Conservation (phyloP, 106 monocot species). For the Dactylorhiza incarnata region DNA sequence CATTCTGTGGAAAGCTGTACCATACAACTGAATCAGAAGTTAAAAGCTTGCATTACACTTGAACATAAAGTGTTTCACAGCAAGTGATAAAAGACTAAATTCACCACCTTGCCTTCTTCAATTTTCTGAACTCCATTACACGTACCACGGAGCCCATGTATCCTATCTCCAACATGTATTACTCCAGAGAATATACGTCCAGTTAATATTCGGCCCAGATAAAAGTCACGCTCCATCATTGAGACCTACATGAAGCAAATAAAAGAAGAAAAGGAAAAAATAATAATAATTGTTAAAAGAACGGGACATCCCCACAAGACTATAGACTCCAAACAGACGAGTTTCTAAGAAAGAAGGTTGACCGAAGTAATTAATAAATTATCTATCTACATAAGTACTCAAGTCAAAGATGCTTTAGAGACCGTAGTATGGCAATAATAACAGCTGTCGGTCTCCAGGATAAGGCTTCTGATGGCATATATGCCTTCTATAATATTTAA, state of each 20-base stretch:
- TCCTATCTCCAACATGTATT: constrained; percentile 66
- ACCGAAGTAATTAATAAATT: neutral
- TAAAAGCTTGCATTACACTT: constrained; percentile 3
- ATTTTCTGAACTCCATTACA: constrained; percentile 67
- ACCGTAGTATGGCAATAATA: neutral
- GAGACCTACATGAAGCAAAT: constrained; percentile 59
- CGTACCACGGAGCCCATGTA: constrained; percentile 66
- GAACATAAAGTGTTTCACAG: neutral
- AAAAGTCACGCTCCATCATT: constrained; percentile 99
- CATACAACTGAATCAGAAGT: neutral
- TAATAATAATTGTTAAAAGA: neutral
- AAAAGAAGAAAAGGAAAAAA: neutral
- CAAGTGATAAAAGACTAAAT: constrained; percentile 11
- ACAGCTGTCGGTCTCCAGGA: neutral
- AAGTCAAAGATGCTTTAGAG: constrained; percentile 4
- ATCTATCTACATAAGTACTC: neutral
- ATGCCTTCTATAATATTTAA: constrained; percentile 1
- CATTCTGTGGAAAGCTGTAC: neutral
- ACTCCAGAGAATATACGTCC: constrained; percentile 77
- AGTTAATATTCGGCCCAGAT: constrained; percentile 94
- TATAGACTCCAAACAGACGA: neutral
- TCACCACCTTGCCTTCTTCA: constrained; percentile 87
- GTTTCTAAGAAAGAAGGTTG: neutral
- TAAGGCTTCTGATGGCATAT: neutral
- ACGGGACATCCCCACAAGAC: neutral